Percentiles rank a stretch among this genome's conserved stretches.
Conservation (phyloP, 129 eudicot genomes). For the Centaurea solstitialis region DNA sequence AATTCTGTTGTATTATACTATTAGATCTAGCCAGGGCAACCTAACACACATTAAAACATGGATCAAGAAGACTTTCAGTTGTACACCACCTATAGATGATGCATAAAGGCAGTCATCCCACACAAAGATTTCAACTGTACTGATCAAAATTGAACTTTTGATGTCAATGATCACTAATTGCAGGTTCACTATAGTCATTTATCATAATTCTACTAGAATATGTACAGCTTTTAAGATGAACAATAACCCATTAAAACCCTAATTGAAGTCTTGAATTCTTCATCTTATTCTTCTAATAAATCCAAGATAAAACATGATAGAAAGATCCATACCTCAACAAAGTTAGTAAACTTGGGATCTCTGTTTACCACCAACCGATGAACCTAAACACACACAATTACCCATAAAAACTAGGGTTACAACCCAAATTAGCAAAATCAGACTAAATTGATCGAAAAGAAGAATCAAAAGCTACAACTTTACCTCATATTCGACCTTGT, state of each 20-base stretch:
- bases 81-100: too few relatives aligned
- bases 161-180: neutral
- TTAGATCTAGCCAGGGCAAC: neutral
- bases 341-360: slow-evolving; percentile 95
- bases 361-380: slow-evolving; percentile 93
- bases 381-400: slow-evolving; percentile 39
- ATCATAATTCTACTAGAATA: neutral
- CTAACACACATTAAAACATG: neutral
- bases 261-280: neutral
- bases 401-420: neutral
- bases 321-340: slow-evolving; percentile 62
- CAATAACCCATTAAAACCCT: neutral
- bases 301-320: neutral
- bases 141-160: neutral
- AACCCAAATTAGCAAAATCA: neutral
- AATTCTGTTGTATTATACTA: neutral
- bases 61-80: too few relatives aligned
- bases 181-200: neutral
- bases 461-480: slow-evolving; percentile 7
- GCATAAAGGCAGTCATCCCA: too few relatives aligned
- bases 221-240: neutral
- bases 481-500: slow-evolving; percentile 93
- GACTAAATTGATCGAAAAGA: neutral
- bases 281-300: neutral
- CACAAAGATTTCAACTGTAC: neutral